These are phyloP conservation scores for Oryza meridionalis DNA, from an alignment of 176 grass and related monocot genomes.

Conservation along the genomic window DNA sequence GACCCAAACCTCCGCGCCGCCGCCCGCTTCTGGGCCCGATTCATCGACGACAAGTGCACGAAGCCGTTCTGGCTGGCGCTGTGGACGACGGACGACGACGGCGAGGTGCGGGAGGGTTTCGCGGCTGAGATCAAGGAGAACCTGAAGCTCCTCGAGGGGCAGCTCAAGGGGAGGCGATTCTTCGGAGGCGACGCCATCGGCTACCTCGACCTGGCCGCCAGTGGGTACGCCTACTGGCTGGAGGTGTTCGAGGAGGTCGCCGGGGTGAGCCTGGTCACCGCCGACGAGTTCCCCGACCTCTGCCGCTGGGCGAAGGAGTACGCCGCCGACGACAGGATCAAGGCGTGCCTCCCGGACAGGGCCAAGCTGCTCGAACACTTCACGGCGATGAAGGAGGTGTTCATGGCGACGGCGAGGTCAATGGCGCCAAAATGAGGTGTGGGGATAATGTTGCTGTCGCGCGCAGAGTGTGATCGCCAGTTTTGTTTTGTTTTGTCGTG, in stretches of 20 bases:
- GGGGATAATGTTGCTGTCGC: background rate
- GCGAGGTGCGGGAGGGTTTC: slow-evolving; percentile 47
- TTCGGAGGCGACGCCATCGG: slow-evolving; percentile 63
- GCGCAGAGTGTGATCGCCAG: no score
- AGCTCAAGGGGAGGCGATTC: slow-evolving; percentile 45
- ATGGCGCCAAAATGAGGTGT: background rate
- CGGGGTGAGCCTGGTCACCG: slow-evolving; percentile 39
- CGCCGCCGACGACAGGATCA: slow-evolving; percentile 9
- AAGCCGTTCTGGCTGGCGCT: slow-evolving; percentile 48
- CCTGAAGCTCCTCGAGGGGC: slow-evolving; percentile 16
- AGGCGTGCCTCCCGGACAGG: slow-evolving; percentile 39
- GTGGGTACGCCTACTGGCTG: slow-evolving; percentile 42
- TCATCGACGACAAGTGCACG: slow-evolving; percentile 30
- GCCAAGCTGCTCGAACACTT: slow-evolving; percentile 36
- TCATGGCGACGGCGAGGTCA: background rate
- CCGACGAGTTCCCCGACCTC: slow-evolving; percentile 43
- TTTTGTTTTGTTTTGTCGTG: background rate
- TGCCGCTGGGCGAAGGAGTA: slow-evolving; percentile 50
- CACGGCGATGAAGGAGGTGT: slow-evolving; percentile 19
- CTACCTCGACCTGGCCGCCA: slow-evolving; percentile 46
- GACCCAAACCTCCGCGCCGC: slow-evolving; percentile 38
- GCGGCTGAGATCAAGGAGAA: slow-evolving; percentile 40
- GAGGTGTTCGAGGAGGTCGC: slow-evolving; percentile 53
- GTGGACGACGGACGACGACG: slow-evolving; percentile 45
- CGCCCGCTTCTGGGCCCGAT: slow-evolving; percentile 53